Base-by-base conservation (phyloP, 345 rosid species). In the Sonneratia alba region DNA sequence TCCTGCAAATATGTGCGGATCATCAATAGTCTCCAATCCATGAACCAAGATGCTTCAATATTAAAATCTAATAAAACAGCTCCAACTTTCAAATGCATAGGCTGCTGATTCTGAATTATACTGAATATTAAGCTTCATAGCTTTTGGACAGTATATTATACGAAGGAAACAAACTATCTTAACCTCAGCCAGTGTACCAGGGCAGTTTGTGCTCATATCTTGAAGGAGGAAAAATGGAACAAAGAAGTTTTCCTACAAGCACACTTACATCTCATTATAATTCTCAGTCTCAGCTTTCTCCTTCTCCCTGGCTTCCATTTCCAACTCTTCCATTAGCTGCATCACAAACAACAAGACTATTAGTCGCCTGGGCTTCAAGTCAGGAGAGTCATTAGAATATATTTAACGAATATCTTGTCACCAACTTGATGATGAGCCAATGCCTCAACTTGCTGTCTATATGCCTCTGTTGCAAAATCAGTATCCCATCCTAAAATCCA, bases 401-500 rank as follows among this genome's bases (percentile, higher is more conserved):
- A 68, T 3, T 74, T 57, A 73, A 65, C 42, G 38, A 76, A 27
- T 71, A 59, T 49, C 40, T 36, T 57, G 66, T 74, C 57, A 81
- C 83, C 70, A 15, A 96, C 99, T 87, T 92, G 99, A 81, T 96
- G 90, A 72, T 91, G 97, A 74, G 98, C 91, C 81, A 96, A 84
- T 64, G 84, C 85, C 81, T 93, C 93, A 79, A 96, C 99, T 84
- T 96, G 90, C 81, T 96, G 97, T 74, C 98, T 82, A 77, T 96
- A 96, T n/a, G 96, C 99, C 89, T 92, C 96, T 7, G 99, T 96
- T 18, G 99, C 99, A 86, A 96, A 87, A 81, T 96, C 99, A 78
- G 99, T 91, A 87, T 96, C 99, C 99, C 99, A 96, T 55, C 87
- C 99, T 96, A 85, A 76, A 64, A 74, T 32, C 73, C 34, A 70